Conservation (phyloP, 345 rosid genomes). For the Noccaea caerulescens region DNA sequence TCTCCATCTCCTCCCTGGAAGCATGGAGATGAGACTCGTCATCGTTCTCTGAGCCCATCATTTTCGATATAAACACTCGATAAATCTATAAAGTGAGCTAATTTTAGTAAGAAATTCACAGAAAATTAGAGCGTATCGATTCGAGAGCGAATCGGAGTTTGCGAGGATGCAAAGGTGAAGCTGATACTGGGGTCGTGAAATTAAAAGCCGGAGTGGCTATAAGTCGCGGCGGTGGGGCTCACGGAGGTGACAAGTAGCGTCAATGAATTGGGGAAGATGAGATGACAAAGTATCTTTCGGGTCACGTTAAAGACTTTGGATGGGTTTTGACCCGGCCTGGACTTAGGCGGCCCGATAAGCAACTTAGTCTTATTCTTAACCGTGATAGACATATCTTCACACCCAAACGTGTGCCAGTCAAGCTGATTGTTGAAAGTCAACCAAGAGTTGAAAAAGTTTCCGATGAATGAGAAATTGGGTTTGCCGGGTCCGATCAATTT, state of each 20-base stretch:
- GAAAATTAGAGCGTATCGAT: neutral
- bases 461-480: no score
- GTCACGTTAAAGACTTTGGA: conserved; percentile 22
- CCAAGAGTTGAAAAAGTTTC: neutral
- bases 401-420: conserved; percentile 5
- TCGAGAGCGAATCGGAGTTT: conserved; percentile 1
- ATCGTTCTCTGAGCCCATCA: conserved; percentile 89
- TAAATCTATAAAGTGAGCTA: conserved; percentile 10
- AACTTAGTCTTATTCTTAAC: neutral
- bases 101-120: conserved; percentile 11
- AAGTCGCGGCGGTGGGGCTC: conserved; percentile 34
- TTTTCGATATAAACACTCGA: conserved; percentile 15
- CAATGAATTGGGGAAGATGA: conserved; percentile 30
- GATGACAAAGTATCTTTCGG: conserved; percentile 23
- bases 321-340: conserved; percentile 30
- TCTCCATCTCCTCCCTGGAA: conserved; percentile 74
- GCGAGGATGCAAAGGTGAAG: neutral
- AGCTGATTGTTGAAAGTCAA: no score
- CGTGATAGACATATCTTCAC: neutral
- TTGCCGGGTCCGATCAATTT: conserved; percentile 40
- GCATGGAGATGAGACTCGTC: conserved; percentile 60
- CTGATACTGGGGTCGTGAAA: neutral
- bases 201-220: neutral
- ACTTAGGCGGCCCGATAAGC: neutral
- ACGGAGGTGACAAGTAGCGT: conserved; percentile 17